Conservation (phyloP, 345 rosid genomes). For the Cardamine chenopodiifolia region DNA sequence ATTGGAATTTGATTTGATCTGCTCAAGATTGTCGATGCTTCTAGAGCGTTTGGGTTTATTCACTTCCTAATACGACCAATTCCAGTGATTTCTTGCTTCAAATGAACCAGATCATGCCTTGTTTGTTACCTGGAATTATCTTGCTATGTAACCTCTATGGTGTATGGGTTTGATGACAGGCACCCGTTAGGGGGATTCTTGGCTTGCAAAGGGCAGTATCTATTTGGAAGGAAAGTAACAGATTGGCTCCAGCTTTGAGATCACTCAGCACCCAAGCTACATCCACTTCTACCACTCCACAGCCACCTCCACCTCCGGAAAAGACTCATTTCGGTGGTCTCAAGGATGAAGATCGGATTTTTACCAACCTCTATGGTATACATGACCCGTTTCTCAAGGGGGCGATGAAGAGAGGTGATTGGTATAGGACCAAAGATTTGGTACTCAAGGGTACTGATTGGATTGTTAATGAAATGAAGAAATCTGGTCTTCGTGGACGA, state of each 20-base stretch:
- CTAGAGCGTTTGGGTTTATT: slow-evolving; percentile 21
- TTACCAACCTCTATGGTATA: slow-evolving; percentile 87
- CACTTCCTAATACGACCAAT: not conserved
- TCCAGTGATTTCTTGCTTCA: not conserved
- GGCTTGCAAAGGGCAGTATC: slow-evolving; percentile 63
- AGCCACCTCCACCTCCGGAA: slow-evolving; percentile 88
- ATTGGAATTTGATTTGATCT: slow-evolving; percentile 38
- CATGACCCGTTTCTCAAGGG: slow-evolving; percentile 96
- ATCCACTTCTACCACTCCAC: slow-evolving; percentile 60
- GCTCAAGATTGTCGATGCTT: slow-evolving; percentile 10
- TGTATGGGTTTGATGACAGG: slow-evolving; percentile 46
- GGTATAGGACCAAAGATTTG: slow-evolving; percentile 95
- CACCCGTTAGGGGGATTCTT: slow-evolving; percentile 78
- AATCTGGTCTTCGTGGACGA: slow-evolving; percentile 96
- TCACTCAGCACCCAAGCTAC: slow-evolving; percentile 81
- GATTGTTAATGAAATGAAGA: slow-evolving; percentile 92
- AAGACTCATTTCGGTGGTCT: slow-evolving; percentile 97
- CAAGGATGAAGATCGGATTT: slow-evolving; percentile 93
- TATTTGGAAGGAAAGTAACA: slow-evolving; percentile 48
- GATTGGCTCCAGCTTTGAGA: slow-evolving; percentile 54
- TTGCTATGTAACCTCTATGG: not conserved
- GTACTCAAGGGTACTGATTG: slow-evolving; percentile 96
- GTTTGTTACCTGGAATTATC: not conserved
- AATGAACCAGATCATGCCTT: not conserved
- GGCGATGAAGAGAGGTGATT: slow-evolving; percentile 94